Evolutionary conservation across 495 filamentous ascomycete species (phyloP), one percentile per base, ranked within the genome.

Genomic region (Hypoxylon trugodes): DNA sequence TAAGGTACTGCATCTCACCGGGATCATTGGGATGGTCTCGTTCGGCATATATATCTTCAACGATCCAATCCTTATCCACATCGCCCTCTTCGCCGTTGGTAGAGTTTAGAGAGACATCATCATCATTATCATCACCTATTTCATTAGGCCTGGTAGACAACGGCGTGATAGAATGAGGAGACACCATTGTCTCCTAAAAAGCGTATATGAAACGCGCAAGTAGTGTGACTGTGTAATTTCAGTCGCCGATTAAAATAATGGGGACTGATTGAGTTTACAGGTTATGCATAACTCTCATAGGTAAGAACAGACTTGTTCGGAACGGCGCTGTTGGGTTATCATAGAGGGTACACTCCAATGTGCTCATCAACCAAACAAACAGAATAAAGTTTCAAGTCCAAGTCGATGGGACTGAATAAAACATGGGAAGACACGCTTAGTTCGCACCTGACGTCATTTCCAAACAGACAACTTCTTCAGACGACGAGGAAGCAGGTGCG

Each of bases 91-190:
- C 85, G 1, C 41, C 51, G n/a, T 68, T 73, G 0, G 87, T 89
- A 0, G 88, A 90, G 1, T 80, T 84, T 10, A 90, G 56, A 12
- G 88, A 90, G 41, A 90, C 84, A 8, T 73, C 64, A 68, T 90
- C 87, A 40, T 81, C 78, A 42, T 85, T 83, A 41, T 67, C 63
- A 15, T n/a, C n/a, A n/a, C n/a, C n/a, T n/a, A 64, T 65, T 18
- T 42, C 55, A 54, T 15, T 16, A 10, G 33, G 38, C 16, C 48
- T 22, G 8, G 49, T 3, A 10, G 66, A 32, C 25, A 26, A 6
- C 4, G n/a, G 28, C 4, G 18, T 45, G 37, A 16, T 21, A 19
- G 37, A 38, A 37, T 43, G 22, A 33, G 58, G 38, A 13, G 56
- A 40, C 7, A 46, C 47, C 64, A 67, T 67, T n/a, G n/a, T n/a